Percentiles rank a stretch among this genome's conserved stretches.
Conservation (phyloP, 495 filamentous ascomycete species). For the Podospora pseudoanserina region DNA sequence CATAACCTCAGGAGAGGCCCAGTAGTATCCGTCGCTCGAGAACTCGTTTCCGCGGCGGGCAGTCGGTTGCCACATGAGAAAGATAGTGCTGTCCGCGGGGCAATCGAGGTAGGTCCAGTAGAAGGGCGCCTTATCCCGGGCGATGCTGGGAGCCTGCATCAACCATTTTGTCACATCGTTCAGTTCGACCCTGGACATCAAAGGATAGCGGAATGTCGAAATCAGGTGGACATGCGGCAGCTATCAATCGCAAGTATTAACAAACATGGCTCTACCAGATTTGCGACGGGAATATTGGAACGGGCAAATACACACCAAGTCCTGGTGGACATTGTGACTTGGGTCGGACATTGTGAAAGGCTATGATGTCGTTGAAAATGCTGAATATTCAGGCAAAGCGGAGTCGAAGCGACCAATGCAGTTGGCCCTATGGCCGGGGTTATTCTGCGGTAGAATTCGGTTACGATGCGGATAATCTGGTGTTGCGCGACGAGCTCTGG, state of each 20-base stretch:
- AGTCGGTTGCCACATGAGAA: constrained; percentile 82
- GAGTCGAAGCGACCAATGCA: constrained; percentile 10
- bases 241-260: constrained; percentile 37
- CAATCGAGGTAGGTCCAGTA: constrained; percentile 87
- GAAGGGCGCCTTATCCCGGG: constrained; percentile 71
- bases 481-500: constrained; percentile 22
- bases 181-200: constrained; percentile 60
- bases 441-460: not conserved
- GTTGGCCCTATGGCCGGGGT: not conserved
- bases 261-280: not conserved
- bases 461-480: not conserved
- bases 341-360: constrained; percentile 31
- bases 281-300: not conserved
- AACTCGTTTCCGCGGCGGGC: constrained; percentile 62
- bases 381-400: not conserved
- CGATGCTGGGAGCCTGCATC: constrained; percentile 71
- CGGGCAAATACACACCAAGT: constrained; percentile 28
- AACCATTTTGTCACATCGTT: constrained; percentile 74
- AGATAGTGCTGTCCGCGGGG: constrained; percentile 72
- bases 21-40: constrained; percentile 88
- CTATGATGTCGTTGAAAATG: not conserved
- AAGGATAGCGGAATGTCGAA: constrained; percentile 69
- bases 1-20: constrained; percentile 73
- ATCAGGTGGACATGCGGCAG: constrained; percentile 84
- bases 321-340: constrained; percentile 36